These are phyloP conservation scores for Colletotrichum melonis DNA, from an alignment of 2,329 filamentous ascomycete genomes.

Conservation along the genomic window DNA sequence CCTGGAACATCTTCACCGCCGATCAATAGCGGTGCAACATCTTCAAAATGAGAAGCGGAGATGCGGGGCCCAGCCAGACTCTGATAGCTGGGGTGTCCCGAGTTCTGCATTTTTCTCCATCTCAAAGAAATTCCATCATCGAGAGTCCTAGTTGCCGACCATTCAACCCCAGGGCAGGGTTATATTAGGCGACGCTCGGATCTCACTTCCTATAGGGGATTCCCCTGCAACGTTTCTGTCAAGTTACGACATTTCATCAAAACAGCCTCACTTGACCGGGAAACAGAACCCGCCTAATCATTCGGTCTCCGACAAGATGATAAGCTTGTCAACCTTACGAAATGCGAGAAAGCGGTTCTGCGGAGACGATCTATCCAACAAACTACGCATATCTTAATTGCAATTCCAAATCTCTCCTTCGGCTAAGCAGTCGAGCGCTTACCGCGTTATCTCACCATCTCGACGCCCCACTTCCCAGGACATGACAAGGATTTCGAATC, in stretches of 20 bases:
- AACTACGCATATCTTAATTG: no score
- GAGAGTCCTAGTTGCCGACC: not conserved
- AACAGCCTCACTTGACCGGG: not conserved
- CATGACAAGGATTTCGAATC: not conserved
- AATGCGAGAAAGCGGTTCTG: not conserved
- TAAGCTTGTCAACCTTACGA: not conserved
- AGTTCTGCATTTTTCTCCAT: not conserved
- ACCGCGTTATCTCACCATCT: not conserved
- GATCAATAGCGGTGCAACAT: not conserved
- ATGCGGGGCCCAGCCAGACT: not conserved
- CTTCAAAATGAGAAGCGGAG: not conserved
- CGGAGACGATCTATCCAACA: not conserved
- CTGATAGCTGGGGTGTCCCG: not conserved
- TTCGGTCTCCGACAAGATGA: not conserved
- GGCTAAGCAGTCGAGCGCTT: not conserved
- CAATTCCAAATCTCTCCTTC: not conserved
- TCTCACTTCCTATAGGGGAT: not conserved
- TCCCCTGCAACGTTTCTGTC: not conserved
- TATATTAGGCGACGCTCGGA: not conserved
- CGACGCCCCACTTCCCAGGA: not conserved
- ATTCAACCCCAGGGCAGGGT: not conserved
- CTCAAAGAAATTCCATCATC: not conserved
- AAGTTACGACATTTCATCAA: not conserved
- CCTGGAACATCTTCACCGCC: slow-evolving; percentile 1
- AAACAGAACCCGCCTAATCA: not conserved